Percentiles rank a stretch among this genome's conserved stretches.
Conservation (phyloP, 306 rosid species). For the Quercus gilva region DNA sequence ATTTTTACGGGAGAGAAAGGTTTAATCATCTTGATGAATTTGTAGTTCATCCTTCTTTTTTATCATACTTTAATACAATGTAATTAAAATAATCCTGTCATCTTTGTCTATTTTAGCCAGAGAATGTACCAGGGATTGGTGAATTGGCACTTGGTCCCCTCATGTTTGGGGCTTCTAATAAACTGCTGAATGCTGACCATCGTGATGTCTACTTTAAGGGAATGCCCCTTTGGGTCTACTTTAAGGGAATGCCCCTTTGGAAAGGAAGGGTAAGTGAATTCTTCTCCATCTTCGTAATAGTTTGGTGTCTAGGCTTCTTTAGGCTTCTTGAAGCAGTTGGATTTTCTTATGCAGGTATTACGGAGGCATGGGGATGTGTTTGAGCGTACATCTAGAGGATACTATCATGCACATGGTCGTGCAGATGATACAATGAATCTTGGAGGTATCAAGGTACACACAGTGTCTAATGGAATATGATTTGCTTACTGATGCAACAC, state of each 20-base stretch:
- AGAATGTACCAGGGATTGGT: slow-evolving; percentile 78
- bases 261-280: slow-evolving; percentile 66
- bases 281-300: slow-evolving; percentile 17
- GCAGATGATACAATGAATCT: slow-evolving; percentile 98
- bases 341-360: slow-evolving; percentile 51
- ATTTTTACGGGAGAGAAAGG: background rate
- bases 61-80: background rate
- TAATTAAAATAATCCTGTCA: slow-evolving; percentile 2
- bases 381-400: slow-evolving; percentile 75
- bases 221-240: too few species aligned
- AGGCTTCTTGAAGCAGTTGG: slow-evolving; percentile 8
- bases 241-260: slow-evolving; percentile 81
- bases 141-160: slow-evolving; percentile 89
- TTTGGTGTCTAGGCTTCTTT: background rate
- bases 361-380: slow-evolving; percentile 94
- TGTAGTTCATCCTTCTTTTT: slow-evolving; percentile 8
- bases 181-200: slow-evolving; percentile 85
- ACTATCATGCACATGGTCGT: slow-evolving; percentile 95
- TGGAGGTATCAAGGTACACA: slow-evolving; percentile 90
- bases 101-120: slow-evolving; percentile 46
- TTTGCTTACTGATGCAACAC: background rate
- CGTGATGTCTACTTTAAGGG: too few species aligned
- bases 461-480: background rate
- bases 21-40: background rate
- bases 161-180: slow-evolving; percentile 79